Base-by-base conservation (phyloP, 176 grass and related monocot genomes). In the Oryza longistaminata region DNA sequence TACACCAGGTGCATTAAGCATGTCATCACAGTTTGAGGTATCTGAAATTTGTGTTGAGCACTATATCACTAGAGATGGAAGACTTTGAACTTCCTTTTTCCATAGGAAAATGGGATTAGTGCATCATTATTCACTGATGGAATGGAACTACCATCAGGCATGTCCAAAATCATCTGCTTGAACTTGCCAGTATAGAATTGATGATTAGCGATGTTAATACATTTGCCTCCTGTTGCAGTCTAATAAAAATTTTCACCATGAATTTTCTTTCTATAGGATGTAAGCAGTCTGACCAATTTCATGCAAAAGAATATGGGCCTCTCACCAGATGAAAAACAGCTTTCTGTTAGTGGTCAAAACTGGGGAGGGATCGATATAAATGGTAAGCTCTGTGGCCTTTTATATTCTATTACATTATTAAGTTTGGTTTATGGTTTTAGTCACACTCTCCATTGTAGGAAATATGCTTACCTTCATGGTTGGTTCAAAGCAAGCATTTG, bases 401-500 rank as follows among this genome's bases (percentile, higher is more conserved):
- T 85, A 45, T 85, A 45, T 11, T 71, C 82, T 24, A 68, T 66
- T 85, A 64, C 25, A 44, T 67, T 74, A 14, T 78, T 93, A 4
- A 61, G 3, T 79, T 81, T 37, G 34, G 45, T 82, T 84, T 12
- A 76, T 22, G 26, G 16, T 82, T 53, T 71, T 70, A 50, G 24
- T 13, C 21, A 68, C 62, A 71, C 74, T 66, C 73, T 82, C 22
- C 58, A 77, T 82, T 89, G 4, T 88, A 99, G 96, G 93, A 84
- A 96, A 87, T 68, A 88, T 91, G 93, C 92, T 99, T 78, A 92
- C 90, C 64, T 99, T 99, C 73, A 91, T 92, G 90, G 93, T 94
- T 84, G 92, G 82, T 73, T 84, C 90, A 42, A 96, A 96, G 84
- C 96, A 92, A 91, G 93, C 96, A 84, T 99, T 99, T 96, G 96